Base-by-base conservation (phyloP, 2,329 filamentous ascomycete species). In the Sodiomyces alkalinus region DNA sequence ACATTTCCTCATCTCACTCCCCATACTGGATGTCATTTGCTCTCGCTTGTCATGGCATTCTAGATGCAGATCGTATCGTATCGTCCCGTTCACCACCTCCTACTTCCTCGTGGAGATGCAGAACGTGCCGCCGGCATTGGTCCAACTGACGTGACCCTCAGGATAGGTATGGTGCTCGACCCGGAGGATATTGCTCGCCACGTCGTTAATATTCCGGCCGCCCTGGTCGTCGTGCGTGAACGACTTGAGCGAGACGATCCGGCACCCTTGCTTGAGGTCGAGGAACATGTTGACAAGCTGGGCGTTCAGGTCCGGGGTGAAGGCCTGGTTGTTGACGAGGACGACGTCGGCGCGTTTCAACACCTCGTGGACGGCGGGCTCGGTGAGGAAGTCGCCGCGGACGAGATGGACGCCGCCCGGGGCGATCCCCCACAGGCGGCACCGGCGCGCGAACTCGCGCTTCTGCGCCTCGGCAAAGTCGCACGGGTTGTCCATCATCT, bases 291-390 rank as follows among this genome's bases (percentile, higher is more conserved):
- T 74, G 39, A 87, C 72, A 25, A 98, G 62, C 36, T 74, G 71
- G 45, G 82, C 78, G 53, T 96, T 98, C 31, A 94, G 68, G 41
- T 77, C 67, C 10, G 86, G 77, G 5, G 78, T 86, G 53, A 98
- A 98, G 3, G 85, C 90, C 54, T 96, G 86, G 55, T 98, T 98
- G 60, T 98, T 98, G 43, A 96, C 87, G 16, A 98, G 68, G 12
- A 98, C 72, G n/a, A 96, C 86, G 48, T 98, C 90, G 2, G 90
- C 87, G 30, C 76, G 72, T 49, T 79, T 77, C 27, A 98, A 64
- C 6, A 76, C 75, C 15, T 73, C 65, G 34, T 75, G 64, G 27
- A 94, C 82, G 33, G 64, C 62, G 11, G 66, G 50, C 40, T 79
- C 80, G 38, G 74, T 71, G 7, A 85, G 71, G 45, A 98, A 94